Percentiles rank a stretch among this genome's conserved stretches.
Evolutionary conservation across 352 stramenopile species (phyloP).

Genomic region (Globisporangium barbulae): DNA sequence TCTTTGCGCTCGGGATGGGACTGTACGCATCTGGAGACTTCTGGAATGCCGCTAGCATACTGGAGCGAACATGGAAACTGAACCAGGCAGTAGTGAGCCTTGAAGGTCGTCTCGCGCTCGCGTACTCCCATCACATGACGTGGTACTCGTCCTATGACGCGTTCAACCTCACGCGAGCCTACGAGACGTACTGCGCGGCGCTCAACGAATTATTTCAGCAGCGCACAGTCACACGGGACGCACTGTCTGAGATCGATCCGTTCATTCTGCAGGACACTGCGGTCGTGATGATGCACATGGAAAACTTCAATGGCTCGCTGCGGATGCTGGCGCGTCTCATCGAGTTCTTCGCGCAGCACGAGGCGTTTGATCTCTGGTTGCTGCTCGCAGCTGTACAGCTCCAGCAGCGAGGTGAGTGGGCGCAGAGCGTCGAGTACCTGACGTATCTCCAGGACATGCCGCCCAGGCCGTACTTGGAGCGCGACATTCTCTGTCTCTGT

Average conservation of each 20-base stretch:
- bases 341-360: slow-evolving; percentile 44
- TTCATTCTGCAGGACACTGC: slow-evolving; percentile 56
- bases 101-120: slow-evolving; percentile 26
- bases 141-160: slow-evolving; percentile 61
- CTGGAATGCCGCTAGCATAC: slow-evolving; percentile 49
- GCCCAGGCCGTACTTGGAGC: slow-evolving; percentile 48
- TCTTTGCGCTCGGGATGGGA: slow-evolving; percentile 35
- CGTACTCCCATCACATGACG: slow-evolving; percentile 62
- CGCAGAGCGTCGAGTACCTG: slow-evolving; percentile 58
- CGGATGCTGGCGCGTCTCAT: slow-evolving; percentile 56
- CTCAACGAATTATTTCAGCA: slow-evolving; percentile 17
- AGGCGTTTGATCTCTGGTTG: slow-evolving; percentile 49
- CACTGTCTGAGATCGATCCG: slow-evolving; percentile 23
- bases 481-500: slow-evolving; percentile 54
- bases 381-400: slow-evolving; percentile 59
- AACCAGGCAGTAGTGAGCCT: slow-evolving; percentile 6
- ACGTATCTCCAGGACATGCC: slow-evolving; percentile 53
- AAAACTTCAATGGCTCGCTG: slow-evolving; percentile 45
- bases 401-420: slow-evolving; percentile 48
- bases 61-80: slow-evolving; percentile 32
- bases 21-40: slow-evolving; percentile 47
- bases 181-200: slow-evolving; percentile 39
- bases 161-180: slow-evolving; percentile 42
- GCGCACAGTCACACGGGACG: neutral
- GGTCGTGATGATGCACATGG: slow-evolving; percentile 61